These are phyloP conservation scores for Inga leiocalycina DNA, from an alignment of 306 rosid species.

Conservation along the genomic window DNA sequence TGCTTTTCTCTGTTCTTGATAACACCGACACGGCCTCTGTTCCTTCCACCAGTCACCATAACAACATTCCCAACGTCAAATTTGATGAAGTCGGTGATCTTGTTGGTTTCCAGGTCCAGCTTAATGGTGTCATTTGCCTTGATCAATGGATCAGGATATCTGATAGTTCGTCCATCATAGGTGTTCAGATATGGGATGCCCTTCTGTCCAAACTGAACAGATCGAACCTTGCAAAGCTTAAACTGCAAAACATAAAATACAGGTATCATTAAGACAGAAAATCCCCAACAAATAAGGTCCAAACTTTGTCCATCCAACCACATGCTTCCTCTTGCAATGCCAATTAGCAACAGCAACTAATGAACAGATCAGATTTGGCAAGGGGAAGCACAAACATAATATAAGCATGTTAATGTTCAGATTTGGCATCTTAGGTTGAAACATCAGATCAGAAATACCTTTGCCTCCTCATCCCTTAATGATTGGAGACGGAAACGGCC, in stretches of 20 bases:
- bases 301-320: neutral
- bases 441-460: constrained; percentile 39
- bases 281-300: neutral
- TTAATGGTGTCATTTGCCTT: constrained; percentile 70
- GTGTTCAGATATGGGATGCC: constrained; percentile 64
- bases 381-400: neutral
- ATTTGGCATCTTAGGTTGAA: neutral
- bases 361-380: neutral
- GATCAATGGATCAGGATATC: constrained; percentile 64
- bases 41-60: constrained; percentile 72
- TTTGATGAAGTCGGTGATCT: constrained; percentile 54
- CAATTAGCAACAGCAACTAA: neutral
- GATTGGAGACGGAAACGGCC: constrained; percentile 66
- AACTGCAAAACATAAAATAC: constrained; percentile 37
- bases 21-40: constrained; percentile 66
- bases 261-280: neutral
- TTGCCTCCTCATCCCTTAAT: constrained; percentile 65
- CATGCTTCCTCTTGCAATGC: neutral
- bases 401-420: neutral
- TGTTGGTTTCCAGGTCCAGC: constrained; percentile 58
- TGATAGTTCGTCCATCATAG: constrained; percentile 68
- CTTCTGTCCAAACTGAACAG: constrained; percentile 70
- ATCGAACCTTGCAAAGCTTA: constrained; percentile 64
- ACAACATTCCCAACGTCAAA: constrained; percentile 59
- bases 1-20: constrained; percentile 67